These are phyloP conservation scores for Solanum gandarillasii DNA, from an alignment of 257 asterid genomes.

Conservation along the genomic window DNA sequence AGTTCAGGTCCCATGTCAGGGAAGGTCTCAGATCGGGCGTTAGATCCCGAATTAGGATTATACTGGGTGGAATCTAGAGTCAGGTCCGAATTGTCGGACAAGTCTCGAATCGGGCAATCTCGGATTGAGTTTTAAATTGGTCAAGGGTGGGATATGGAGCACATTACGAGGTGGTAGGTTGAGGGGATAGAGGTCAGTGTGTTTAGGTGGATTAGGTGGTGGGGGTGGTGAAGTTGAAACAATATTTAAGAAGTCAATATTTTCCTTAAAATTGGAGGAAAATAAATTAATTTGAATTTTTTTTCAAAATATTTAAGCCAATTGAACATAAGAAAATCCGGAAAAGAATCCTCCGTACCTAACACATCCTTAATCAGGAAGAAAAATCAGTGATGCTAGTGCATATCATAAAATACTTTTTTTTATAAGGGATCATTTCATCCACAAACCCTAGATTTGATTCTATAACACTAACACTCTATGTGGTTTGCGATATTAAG, in stretches of 20 bases:
- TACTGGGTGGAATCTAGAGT: too few species aligned
- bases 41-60: too few species aligned
- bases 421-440: background rate
- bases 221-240: background rate
- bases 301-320: background rate
- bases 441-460: background rate
- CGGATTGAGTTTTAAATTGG: too few species aligned
- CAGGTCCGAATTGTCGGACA: too few species aligned
- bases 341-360: background rate
- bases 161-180: background rate
- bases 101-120: too few species aligned
- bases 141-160: background rate
- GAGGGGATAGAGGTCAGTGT: background rate
- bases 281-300: background rate
- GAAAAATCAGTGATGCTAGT: background rate
- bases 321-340: background rate
- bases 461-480: too few species aligned
- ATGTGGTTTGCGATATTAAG: background rate
- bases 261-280: background rate
- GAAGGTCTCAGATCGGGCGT: too few species aligned
- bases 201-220: background rate
- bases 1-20: too few species aligned
- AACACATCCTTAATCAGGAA: background rate
- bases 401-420: background rate
- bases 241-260: background rate